Evolutionary conservation across 2,329 filamentous ascomycete genomes (phyloP).

Genomic region (Botryotinia convoluta): DNA sequence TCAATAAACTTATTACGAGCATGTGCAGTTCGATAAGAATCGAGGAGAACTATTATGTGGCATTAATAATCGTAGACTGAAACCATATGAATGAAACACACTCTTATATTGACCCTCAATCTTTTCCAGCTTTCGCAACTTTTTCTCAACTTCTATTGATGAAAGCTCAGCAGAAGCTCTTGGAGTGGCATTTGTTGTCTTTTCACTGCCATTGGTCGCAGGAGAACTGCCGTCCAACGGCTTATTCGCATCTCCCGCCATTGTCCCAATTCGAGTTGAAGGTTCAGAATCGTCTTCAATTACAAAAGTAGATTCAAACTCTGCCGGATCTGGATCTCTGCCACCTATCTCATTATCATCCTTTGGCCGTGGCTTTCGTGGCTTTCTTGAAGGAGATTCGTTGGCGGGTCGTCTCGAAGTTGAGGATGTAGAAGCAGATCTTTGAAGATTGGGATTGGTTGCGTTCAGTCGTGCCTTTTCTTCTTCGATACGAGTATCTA

Average conservation of each 20-base stretch:
- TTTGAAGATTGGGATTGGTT: constrained; percentile 42
- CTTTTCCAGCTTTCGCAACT: constrained; percentile 83
- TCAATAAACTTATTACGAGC: constrained; percentile 83
- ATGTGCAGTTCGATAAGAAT: constrained; percentile 90
- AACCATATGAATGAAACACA: constrained; percentile 41
- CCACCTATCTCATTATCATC: constrained; percentile 31
- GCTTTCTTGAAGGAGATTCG: constrained; percentile 33
- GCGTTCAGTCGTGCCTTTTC: constrained; percentile 71
- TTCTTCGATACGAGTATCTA: constrained; percentile 85
- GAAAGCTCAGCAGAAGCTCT: constrained; percentile 48
- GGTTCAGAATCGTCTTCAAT: constrained; percentile 78
- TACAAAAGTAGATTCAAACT: constrained; percentile 83
- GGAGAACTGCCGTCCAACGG: constrained; percentile 28
- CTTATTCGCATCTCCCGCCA: constrained; percentile 24
- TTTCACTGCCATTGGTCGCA: constrained; percentile 35
- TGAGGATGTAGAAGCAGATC: constrained; percentile 42
- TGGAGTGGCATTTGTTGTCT: constrained; percentile 25
- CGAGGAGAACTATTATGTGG: constrained; percentile 65
- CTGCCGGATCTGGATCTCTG: constrained; percentile 69
- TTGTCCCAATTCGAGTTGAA: constrained; percentile 58
- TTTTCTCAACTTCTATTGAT: constrained; percentile 70
- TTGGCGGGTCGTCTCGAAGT: constrained; percentile 30
- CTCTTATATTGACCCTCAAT: constrained; percentile 84
- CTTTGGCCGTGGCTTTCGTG: constrained; percentile 32
- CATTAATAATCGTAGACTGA: constrained; percentile 23